Conservation (phyloP, 768 basidiomycete species). For the Dacryopinax spathularia region DNA sequence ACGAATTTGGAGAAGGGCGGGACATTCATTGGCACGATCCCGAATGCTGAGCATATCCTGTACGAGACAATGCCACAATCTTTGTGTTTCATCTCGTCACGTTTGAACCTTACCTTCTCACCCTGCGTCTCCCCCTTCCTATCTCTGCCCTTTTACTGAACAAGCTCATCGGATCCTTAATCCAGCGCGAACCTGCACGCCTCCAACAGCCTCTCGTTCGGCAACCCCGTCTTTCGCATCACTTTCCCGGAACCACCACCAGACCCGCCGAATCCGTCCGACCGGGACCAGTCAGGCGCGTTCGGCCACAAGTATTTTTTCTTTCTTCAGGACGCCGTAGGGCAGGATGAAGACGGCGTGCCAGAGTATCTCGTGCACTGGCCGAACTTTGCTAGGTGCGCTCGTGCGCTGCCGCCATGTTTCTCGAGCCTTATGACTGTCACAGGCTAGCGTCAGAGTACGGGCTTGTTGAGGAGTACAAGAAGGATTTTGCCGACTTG, state of each 20-base stretch:
- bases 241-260: slow-evolving; percentile 34
- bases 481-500: slow-evolving; percentile 80
- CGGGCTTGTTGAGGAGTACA: slow-evolving; percentile 56
- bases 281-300: slow-evolving; percentile 40
- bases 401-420: not conserved
- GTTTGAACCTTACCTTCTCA: not conserved
- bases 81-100: not conserved
- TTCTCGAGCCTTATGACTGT: not conserved
- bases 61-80: too few relatives aligned
- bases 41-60: slow-evolving; percentile 75
- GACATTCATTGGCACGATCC: slow-evolving; percentile 92
- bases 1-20: slow-evolving; percentile 69
- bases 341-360: slow-evolving; percentile 48
- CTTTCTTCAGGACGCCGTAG: slow-evolving; percentile 81
- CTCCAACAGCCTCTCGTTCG: slow-evolving; percentile 60
- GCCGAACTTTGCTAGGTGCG: slow-evolving; percentile 78
- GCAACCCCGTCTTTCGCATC: slow-evolving; percentile 82
- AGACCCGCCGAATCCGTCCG: slow-evolving; percentile 25
- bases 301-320: slow-evolving; percentile 94
- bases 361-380: slow-evolving; percentile 96
- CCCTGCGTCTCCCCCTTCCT: slow-evolving; percentile 6
- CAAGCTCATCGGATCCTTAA: not conserved
- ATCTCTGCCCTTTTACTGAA: not conserved
- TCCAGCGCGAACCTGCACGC: slow-evolving; percentile 24
- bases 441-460: slow-evolving; percentile 73